A percentile compares a stretch with the other conserved stretches of the same genome.
These are phyloP conservation scores for Mortierella sp. DNA, from an alignment of 371 early-diverging fungal species.

Conservation along the genomic window DNA sequence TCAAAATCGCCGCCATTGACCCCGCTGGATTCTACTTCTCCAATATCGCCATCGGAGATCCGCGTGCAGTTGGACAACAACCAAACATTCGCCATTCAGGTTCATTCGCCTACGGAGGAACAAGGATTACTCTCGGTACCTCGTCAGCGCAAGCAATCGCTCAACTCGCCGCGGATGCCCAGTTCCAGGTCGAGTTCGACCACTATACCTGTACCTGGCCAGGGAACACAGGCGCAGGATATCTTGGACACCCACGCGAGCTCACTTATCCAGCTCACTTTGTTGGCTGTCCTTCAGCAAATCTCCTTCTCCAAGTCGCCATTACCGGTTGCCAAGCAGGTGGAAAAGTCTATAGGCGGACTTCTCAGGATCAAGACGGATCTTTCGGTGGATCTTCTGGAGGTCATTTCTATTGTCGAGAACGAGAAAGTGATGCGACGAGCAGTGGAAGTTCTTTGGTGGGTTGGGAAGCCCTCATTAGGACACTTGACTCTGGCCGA, in stretches of 20 bases:
- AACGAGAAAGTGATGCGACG: slow-evolving; percentile 37
- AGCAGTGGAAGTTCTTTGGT: slow-evolving; percentile 46
- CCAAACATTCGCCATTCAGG: slow-evolving; percentile 54
- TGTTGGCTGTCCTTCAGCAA: slow-evolving; percentile 41
- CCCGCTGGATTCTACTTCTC: slow-evolving; percentile 10
- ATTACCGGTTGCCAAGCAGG: slow-evolving; percentile 57
- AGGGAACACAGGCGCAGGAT: slow-evolving; percentile 30
- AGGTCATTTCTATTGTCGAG: slow-evolving; percentile 65
- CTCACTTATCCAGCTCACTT: slow-evolving; percentile 42
- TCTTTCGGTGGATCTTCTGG: slow-evolving; percentile 65
- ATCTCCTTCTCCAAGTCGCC: slow-evolving; percentile 40
- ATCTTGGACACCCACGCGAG: slow-evolving; percentile 37
- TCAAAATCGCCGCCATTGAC: slow-evolving; percentile 16
- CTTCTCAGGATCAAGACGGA: slow-evolving; percentile 68
- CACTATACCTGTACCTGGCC: slow-evolving; percentile 26
- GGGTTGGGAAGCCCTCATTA: slow-evolving; percentile 59
- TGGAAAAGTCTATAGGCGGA: slow-evolving; percentile 65
- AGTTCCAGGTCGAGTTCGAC: slow-evolving; percentile 30
- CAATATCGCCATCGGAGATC: slow-evolving; percentile 48
- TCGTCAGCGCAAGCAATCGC: slow-evolving; percentile 18
- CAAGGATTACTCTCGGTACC: slow-evolving; percentile 39
- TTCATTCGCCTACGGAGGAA: slow-evolving; percentile 56
- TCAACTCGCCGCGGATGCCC: slow-evolving; percentile 26
- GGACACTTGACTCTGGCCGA: slow-evolving; percentile 68
- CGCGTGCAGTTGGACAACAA: slow-evolving; percentile 55